Evolutionary conservation across 176 grass and related monocot species (phyloP).

Genomic region (Hordeum vulgare): DNA sequence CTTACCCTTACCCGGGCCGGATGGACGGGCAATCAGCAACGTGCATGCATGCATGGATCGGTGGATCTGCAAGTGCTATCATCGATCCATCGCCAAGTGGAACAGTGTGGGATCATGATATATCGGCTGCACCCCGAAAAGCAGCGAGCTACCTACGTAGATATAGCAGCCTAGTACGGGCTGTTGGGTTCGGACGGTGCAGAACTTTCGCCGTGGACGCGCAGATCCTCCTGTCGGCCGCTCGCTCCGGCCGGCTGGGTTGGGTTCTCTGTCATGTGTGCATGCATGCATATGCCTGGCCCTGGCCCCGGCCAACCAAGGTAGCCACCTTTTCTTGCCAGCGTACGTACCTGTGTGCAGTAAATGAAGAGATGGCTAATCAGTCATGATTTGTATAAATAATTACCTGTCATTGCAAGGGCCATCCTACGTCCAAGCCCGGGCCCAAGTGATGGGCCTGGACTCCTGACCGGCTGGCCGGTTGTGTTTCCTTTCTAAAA

Average conservation of each 20-base stretch:
- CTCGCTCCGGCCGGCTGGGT: not conserved
- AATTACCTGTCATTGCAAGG: not conserved
- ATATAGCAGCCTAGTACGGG: not conserved
- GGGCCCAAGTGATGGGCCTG: not conserved
- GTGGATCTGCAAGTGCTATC: not conserved
- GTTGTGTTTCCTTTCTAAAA: not conserved
- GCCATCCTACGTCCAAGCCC: not conserved
- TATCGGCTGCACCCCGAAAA: not conserved
- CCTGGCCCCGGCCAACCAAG: not conserved
- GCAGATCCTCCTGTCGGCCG: conserved; percentile 7
- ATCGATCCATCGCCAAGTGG: not conserved
- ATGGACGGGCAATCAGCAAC: not conserved
- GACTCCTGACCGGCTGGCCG: not conserved
- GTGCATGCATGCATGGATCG: not conserved
- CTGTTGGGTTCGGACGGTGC: not conserved
- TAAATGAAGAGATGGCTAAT: not conserved
- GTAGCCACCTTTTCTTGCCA: not conserved
- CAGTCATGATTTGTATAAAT: not conserved
- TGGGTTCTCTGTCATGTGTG: not conserved
- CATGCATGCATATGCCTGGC: not conserved
- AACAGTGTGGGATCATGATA: not conserved
- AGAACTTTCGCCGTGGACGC: not conserved
- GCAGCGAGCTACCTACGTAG: not conserved
- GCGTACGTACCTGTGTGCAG: not conserved
- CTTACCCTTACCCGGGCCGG: not conserved